Percentiles rank a stretch among this genome's conserved stretches.
phyloP scores from a whole-genome alignment of 176 grass and related monocot species.

The Avena atlantica region DNA sequence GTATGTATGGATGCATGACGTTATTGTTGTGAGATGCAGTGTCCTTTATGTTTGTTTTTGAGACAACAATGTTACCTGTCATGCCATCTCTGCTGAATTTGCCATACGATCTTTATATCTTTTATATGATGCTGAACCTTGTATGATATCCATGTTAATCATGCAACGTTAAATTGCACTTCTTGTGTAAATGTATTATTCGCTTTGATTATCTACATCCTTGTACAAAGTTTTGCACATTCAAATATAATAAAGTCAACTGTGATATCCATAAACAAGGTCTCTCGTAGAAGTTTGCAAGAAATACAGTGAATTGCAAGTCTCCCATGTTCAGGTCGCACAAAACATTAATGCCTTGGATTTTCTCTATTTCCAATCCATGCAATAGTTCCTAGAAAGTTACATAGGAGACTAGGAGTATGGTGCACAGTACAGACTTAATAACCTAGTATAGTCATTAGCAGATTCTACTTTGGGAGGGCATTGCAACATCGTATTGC shows the following conservation, averaged over 20 bases:
- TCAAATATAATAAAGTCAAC: too few species aligned
- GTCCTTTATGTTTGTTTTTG: background rate
- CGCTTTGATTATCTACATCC: too few species aligned
- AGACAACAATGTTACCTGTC: background rate
- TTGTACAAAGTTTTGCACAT: too few species aligned
- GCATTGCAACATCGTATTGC: too few species aligned
- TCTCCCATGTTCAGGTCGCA: background rate
- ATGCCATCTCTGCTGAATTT: background rate
- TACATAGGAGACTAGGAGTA: too few species aligned
- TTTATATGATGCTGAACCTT: background rate
- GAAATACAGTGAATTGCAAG: background rate
- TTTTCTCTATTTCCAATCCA: background rate
- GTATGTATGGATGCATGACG: background rate
- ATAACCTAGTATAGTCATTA: too few species aligned
- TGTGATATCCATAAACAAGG: too few species aligned
- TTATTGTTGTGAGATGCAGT: background rate
- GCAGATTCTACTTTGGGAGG: background rate
- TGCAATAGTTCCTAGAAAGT: background rate
- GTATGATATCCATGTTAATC: background rate
- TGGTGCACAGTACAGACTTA: too few species aligned
- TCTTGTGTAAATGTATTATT: background rate
- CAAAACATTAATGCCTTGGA: background rate
- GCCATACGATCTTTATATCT: background rate
- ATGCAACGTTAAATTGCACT: background rate
- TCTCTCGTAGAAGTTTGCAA: too few species aligned